Evolutionary conservation across 75 land plant genomes (phyloP).

Genomic region (Selaginella moellendorffii): DNA sequence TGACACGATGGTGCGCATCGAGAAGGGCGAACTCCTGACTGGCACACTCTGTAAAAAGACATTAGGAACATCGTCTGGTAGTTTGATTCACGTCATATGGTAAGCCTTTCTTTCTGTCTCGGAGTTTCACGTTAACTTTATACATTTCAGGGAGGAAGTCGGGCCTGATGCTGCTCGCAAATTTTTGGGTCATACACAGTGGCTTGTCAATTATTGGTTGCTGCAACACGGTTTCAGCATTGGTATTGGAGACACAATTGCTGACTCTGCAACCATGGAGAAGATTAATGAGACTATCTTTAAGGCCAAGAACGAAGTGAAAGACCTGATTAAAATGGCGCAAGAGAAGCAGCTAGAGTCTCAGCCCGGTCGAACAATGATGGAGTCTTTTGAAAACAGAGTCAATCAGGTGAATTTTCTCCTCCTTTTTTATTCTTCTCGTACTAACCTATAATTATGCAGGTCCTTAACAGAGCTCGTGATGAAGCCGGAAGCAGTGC

Average conservation of each 20-base stretch:
- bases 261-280: conserved; percentile 87
- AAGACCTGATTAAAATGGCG: conserved; percentile 53
- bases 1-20: conserved; percentile 85
- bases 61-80: conserved; percentile 82
- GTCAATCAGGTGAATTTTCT: conserved; percentile 60
- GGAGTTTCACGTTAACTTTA: too few relatives aligned
- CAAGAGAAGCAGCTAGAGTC: conserved; percentile 72
- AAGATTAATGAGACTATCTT: conserved; percentile 72
- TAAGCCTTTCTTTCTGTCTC: conserved; percentile 17
- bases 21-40: conserved; percentile 83
- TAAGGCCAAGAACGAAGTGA: conserved; percentile 78
- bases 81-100: conserved; percentile 99
- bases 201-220: conserved; percentile 99
- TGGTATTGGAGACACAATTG: conserved; percentile 99
- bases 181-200: conserved; percentile 95
- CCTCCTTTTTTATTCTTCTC: not conserved
- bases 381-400: conserved; percentile 94
- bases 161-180: conserved; percentile 98
- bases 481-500: conserved; percentile 98
- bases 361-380: conserved; percentile 94
- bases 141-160: conserved; percentile 99
- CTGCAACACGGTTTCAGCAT: conserved; percentile 89
- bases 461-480: conserved; percentile 95
- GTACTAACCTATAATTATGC: not conserved
- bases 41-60: conserved; percentile 98